These are phyloP conservation scores for Hippophae rhamnoides DNA, from an alignment of 306 rosid genomes.

Conservation along the genomic window DNA sequence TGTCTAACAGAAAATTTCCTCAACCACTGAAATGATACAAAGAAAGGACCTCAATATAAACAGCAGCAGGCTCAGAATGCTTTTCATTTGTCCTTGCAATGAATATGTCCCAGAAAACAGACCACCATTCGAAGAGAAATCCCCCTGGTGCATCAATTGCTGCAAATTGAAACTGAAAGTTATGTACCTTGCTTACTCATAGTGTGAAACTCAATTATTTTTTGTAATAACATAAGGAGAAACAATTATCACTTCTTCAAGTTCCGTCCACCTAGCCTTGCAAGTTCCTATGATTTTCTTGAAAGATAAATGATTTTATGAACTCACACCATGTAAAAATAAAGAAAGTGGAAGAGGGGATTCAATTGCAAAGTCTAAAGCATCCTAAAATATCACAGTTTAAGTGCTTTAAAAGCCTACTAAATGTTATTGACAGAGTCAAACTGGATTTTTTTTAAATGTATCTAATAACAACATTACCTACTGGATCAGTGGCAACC, in stretches of 20 bases:
- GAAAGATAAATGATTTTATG: background rate
- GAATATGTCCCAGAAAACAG: constrained; percentile 92
- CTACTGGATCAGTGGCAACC: constrained; percentile 91
- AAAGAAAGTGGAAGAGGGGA: no score
- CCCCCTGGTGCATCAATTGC: constrained; percentile 99
- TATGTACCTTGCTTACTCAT: constrained; percentile 6
- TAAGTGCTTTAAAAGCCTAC: no score
- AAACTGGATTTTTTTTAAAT: no score
- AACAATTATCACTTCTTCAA: background rate
- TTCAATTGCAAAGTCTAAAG: no score
- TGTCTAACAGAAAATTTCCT: background rate
- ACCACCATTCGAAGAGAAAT: constrained; percentile 97
- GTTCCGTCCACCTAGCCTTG: background rate
- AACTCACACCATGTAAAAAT: background rate
- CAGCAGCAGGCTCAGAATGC: constrained; percentile 87
- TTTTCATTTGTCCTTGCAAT: constrained; percentile 84
- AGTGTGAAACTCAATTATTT: background rate
- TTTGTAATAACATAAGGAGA: background rate
- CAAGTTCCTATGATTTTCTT: no score
- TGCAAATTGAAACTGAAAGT: constrained; percentile 39
- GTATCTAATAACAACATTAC: constrained; percentile 36
- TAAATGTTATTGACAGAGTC: no score
- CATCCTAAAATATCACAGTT: no score
- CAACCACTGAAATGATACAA: background rate
- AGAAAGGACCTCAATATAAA: constrained; percentile 61